These are phyloP conservation scores for Aspergillus sparsus DNA, from an alignment of 495 filamentous ascomycete species.

Conservation along the genomic window DNA sequence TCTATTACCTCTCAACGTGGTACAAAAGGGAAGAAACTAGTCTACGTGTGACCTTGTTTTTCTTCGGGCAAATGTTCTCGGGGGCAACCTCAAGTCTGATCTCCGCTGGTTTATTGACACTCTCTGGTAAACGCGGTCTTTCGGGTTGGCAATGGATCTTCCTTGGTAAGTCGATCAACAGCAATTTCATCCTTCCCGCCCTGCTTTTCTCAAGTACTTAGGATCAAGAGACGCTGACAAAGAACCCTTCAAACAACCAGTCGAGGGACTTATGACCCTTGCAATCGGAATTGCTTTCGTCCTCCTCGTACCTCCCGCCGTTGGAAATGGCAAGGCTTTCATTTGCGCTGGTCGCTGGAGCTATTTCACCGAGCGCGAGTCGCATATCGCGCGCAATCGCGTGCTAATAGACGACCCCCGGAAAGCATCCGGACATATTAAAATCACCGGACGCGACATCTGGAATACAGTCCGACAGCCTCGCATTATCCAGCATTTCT, in stretches of 20 bases:
- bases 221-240: not conserved
- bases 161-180: conserved; percentile 34
- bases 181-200: too few species aligned
- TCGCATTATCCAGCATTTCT: conserved; percentile 39
- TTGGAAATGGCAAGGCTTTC: conserved; percentile 43
- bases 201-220: too few species aligned
- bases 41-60: conserved; percentile 55
- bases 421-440: conserved; percentile 42
- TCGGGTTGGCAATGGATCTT: conserved; percentile 67
- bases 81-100: conserved; percentile 55
- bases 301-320: conserved; percentile 46
- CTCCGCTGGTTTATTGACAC: conserved; percentile 51
- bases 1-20: conserved; percentile 62
- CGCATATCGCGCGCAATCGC: conserved; percentile 42
- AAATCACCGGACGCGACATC: conserved; percentile 45
- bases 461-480: conserved; percentile 42
- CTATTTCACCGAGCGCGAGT: conserved; percentile 47
- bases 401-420: conserved; percentile 47
- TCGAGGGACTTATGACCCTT: conserved; percentile 56
- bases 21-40: conserved; percentile 59
- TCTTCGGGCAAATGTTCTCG: conserved; percentile 56
- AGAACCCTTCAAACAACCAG: conserved; percentile 18
- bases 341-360: conserved; percentile 44
- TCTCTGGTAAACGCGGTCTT: conserved; percentile 50
- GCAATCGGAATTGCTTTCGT: conserved; percentile 53